Conservation (phyloP, 164 flowering plant species). For the Kalanchoe fedtschenkoi region DNA sequence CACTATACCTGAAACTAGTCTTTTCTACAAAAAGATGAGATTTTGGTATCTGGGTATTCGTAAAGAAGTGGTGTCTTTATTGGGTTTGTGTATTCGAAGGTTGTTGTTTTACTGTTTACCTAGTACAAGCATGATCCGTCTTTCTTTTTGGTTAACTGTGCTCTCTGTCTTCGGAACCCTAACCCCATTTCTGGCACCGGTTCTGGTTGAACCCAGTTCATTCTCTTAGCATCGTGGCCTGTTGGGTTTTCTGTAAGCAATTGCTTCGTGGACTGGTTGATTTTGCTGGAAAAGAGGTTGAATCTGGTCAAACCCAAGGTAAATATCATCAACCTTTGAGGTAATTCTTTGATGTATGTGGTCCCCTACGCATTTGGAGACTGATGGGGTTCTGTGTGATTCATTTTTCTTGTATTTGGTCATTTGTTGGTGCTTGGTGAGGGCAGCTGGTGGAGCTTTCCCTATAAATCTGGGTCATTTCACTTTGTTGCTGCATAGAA, state of each 20-base stretch:
- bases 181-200: background rate
- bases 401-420: background rate
- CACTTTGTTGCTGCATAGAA: background rate
- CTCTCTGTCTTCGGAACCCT: background rate
- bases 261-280: constrained; percentile 5
- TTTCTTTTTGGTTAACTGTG: background rate
- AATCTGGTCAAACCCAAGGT: constrained; percentile 3
- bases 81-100: constrained; percentile 1
- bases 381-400: background rate
- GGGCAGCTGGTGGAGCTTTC: background rate
- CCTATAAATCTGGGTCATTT: background rate
- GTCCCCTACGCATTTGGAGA: background rate
- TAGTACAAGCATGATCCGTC: background rate
- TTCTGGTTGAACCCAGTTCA: background rate
- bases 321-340: background rate
- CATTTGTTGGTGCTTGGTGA: background rate
- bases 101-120: constrained; percentile 4
- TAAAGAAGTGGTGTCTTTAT: background rate
- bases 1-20: background rate
- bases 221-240: background rate
- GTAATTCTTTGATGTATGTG: background rate
- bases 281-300: constrained; percentile 7
- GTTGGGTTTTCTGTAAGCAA: background rate
- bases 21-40: background rate
- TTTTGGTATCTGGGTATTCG: background rate